Evolutionary conservation across 2,329 filamentous ascomycete genomes (phyloP), one percentile per base, ranked within the genome.

Genomic region (Neodidymelliopsis sp.): DNA sequence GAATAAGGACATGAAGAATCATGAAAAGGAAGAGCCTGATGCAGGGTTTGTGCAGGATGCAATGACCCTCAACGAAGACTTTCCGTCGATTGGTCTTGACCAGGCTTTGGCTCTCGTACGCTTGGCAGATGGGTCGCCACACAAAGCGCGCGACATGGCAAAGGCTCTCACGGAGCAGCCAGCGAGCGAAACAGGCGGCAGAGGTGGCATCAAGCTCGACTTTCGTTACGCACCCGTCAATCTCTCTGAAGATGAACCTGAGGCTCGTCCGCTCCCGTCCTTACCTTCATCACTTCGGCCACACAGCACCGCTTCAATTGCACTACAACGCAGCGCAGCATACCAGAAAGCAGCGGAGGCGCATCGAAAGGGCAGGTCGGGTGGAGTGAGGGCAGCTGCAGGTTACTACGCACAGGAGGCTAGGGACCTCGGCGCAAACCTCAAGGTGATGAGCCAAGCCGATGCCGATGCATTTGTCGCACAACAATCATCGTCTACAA

Each of bases 331-430:
- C 11, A 70, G 73, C 18, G 68, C 74, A 4, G 83, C 83, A 10
- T 83, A 85, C 59, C 70, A 70, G 4, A 80, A 87, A 71, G 86
- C 86, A 3, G 75, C 77, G 8, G 72, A 77, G 7, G 82, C 84
- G 2, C 83, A 84, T 61, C 81, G 83, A 24, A 81, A 78, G 58
- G 81, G 82, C 13, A 86, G 82, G 59, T 91, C 90, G 0, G 84
- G 91, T 53, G 86, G 81, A 0, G 91, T 89, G 77, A 83, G 86
- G 16, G 88, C 86, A 48, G 92, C 84, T 1, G 90, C 90, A 7
- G 84, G 81, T 0, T 89, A 90, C 67, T 96, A 96, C 69, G 81
- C 85, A 1, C 83, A 89, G 40, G 77, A 88, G 9, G 88, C 84
- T 1, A 84, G 86, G 16, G 85, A 90, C 35, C 81, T 85, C 49